Conservation (phyloP, 1,284 basidiomycete species). For the Phellinidium pouzarii region DNA sequence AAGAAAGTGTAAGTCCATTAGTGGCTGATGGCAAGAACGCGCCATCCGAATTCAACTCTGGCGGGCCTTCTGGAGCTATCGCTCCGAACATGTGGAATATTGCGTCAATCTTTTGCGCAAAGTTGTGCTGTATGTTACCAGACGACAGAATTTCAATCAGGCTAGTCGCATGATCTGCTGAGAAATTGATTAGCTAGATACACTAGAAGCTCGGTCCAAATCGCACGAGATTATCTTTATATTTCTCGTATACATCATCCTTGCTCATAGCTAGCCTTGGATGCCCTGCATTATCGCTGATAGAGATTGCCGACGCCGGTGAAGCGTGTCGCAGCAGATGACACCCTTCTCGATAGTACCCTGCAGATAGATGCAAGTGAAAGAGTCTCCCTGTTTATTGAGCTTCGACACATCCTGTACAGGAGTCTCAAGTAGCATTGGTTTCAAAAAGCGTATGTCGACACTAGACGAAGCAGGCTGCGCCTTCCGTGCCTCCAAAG, state of each 20-base stretch:
- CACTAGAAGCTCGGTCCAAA: constrained; percentile 31
- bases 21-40: constrained; percentile 29
- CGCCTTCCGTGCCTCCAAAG: constrained; percentile 17
- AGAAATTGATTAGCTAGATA: constrained; percentile 26
- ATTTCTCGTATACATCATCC: constrained; percentile 10
- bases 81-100: constrained; percentile 32
- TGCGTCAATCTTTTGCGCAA: constrained; percentile 30
- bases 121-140: constrained; percentile 25
- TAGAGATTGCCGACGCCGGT: neutral
- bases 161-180: constrained; percentile 28
- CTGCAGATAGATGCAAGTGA: constrained; percentile 5
- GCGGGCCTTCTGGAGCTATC: constrained; percentile 21
- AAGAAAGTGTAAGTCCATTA: constrained; percentile 27
- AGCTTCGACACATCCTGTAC: constrained; percentile 4
- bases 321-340: constrained; percentile 28
- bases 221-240: constrained; percentile 21
- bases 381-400: neutral
- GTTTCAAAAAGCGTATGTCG: constrained; percentile 11
- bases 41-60: constrained; percentile 23
- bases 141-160: constrained; percentile 25
- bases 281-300: constrained; percentile 20
- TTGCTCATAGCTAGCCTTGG: neutral
- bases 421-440: constrained; percentile 4
- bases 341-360: constrained; percentile 2
- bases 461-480: neutral